phyloP scores from a whole-genome alignment of 2,329 filamentous ascomycete species.

The Berkeleyomyces rouxiae region DNA sequence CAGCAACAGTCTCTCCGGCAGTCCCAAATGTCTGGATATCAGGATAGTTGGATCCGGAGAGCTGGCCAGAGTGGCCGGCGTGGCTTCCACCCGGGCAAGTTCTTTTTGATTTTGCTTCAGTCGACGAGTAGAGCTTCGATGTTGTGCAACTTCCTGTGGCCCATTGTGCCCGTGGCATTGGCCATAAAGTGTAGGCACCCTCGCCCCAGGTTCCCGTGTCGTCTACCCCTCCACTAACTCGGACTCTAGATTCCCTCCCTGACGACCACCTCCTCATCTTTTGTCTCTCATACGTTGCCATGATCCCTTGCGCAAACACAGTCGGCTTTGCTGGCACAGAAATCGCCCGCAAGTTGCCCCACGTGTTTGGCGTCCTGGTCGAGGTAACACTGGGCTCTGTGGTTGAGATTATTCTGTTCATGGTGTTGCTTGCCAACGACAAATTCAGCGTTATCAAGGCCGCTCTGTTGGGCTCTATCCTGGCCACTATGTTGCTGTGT shows the following conservation, averaged over 20 bases:
- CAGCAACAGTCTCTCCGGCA: background rate
- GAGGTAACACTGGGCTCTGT: conserved; percentile 49
- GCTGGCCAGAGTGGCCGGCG: conserved; percentile 28
- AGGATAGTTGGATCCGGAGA: conserved; percentile 2
- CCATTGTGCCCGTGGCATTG: conserved; percentile 30
- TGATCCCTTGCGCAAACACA: conserved; percentile 32
- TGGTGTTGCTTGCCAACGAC: conserved; percentile 45
- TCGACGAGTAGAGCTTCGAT: conserved; percentile 29
- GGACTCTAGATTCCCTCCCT: conserved; percentile 19
- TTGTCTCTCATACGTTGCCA: conserved; percentile 31
- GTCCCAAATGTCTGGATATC: background rate
- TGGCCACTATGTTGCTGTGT: conserved; percentile 69
- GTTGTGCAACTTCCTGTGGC: conserved; percentile 33
- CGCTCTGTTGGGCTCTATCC: conserved; percentile 66
- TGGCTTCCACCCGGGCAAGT: conserved; percentile 27
- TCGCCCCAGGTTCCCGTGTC: background rate
- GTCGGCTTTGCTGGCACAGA: conserved; percentile 40
- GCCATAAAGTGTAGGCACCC: conserved; percentile 19
- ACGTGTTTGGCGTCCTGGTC: conserved; percentile 47
- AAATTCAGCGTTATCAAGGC: conserved; percentile 61
- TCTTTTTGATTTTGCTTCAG: conserved; percentile 26
- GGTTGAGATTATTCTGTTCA: conserved; percentile 71
- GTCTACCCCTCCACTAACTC: background rate
- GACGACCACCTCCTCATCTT: conserved; percentile 28
- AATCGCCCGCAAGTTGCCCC: conserved; percentile 63